Evolutionary conservation across 805 yeast genomes (phyloP).

Genomic region (Starmerella bacillaris): DNA sequence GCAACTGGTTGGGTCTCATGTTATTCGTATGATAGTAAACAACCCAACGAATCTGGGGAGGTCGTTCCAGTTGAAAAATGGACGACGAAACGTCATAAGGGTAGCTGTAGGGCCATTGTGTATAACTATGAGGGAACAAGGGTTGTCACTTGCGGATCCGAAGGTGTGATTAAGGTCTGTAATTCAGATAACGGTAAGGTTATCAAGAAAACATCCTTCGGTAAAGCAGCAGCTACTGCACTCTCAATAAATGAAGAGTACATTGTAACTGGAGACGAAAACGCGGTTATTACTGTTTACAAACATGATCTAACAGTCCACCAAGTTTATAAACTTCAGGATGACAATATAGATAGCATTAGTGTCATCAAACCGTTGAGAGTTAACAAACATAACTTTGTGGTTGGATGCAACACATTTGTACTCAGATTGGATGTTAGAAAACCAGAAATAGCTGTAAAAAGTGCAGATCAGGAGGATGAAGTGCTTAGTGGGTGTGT

Average conservation of each 20-base stretch:
- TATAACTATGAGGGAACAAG: slow-evolving; percentile 46
- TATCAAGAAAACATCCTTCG: slow-evolving; percentile 30
- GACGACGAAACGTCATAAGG: slow-evolving; percentile 83
- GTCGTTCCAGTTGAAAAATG: slow-evolving; percentile 32
- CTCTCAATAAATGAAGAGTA: slow-evolving; percentile 21
- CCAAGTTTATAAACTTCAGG: slow-evolving; percentile 39
- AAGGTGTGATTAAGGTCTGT: slow-evolving; percentile 61
- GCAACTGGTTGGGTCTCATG: slow-evolving; percentile 64
- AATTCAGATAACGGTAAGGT: slow-evolving; percentile 59
- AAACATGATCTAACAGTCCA: slow-evolving; percentile 37
- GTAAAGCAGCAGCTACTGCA: slow-evolving; percentile 16
- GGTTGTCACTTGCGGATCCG: slow-evolving; percentile 66
- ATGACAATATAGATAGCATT: slow-evolving; percentile 40
- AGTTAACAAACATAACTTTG: slow-evolving; percentile 57
- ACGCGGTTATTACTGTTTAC: slow-evolving; percentile 45
- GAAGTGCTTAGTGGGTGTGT: slow-evolving; percentile 65
- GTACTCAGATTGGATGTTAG: slow-evolving; percentile 62
- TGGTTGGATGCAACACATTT: slow-evolving; percentile 69
- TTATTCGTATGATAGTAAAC: slow-evolving; percentile 35
- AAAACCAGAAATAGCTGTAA: slow-evolving; percentile 38
- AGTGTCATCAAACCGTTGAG: slow-evolving; percentile 47
- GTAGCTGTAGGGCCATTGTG: slow-evolving; percentile 57
- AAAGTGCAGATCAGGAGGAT: slow-evolving; percentile 83
- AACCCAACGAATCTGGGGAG: slow-evolving; percentile 14
- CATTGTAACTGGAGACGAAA: slow-evolving; percentile 38